A percentile compares a stretch with the other conserved stretches of the same genome.
Evolutionary conservation across 305 asterid species (phyloP).

Genomic region (Stenogyne calaminthoides): DNA sequence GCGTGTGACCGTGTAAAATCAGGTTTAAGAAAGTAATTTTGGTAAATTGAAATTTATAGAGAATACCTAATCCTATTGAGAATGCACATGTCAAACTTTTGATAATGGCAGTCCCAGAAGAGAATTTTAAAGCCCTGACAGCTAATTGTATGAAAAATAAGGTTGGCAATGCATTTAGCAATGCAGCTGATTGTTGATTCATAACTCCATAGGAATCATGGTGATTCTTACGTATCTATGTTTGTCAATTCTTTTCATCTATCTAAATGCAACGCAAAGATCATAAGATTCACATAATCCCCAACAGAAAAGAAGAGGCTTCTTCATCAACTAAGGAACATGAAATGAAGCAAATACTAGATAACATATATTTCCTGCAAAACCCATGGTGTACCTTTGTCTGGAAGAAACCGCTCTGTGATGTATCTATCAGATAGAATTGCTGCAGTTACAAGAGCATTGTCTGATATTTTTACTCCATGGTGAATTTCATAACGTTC

Average conservation of each 20-base stretch:
- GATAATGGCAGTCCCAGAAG: neutral
- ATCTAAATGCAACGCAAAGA: neutral
- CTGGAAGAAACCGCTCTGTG: conserved; percentile 77
- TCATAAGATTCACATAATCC: neutral
- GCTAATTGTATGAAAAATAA: neutral
- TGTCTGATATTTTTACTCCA: conserved; percentile 80
- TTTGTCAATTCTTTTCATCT: neutral
- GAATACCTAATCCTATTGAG: neutral
- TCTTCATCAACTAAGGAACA: neutral
- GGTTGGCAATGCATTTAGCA: neutral
- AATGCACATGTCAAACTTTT: neutral
- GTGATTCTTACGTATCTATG: neutral
- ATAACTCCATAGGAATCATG: neutral
- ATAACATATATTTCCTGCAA: neutral
- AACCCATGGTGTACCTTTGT: conserved; percentile 55
- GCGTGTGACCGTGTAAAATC: neutral
- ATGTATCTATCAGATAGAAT: conserved; percentile 79
- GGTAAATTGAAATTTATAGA: neutral
- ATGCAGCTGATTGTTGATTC: neutral
- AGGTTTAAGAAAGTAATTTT: neutral
- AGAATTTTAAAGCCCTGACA: neutral
- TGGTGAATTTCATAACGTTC: conserved; percentile 84
- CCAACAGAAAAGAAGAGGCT: neutral
- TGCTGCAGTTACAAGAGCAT: conserved; percentile 79
- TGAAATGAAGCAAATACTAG: neutral